These are phyloP conservation scores for Starmerella vitae DNA, from an alignment of 805 yeast species.

Conservation along the genomic window DNA sequence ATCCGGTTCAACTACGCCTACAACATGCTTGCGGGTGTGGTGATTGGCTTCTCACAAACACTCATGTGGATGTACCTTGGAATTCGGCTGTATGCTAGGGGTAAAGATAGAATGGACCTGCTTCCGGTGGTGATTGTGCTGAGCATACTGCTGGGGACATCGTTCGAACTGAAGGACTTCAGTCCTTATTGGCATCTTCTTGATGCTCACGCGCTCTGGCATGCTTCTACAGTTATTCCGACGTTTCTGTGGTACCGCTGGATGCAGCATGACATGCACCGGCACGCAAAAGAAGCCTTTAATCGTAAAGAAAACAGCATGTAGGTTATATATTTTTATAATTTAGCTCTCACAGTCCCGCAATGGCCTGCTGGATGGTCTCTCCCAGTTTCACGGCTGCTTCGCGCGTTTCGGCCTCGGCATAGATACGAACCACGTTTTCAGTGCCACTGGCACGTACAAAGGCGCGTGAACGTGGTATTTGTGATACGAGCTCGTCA, in stretches of 20 bases:
- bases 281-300: constrained; percentile 3
- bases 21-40: constrained; percentile 81
- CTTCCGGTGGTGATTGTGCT: constrained; percentile 41
- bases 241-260: constrained; percentile 57
- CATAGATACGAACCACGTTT: constrained; percentile 90
- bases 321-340: not conserved
- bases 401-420: constrained; percentile 55
- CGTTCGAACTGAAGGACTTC: constrained; percentile 84
- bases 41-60: constrained; percentile 67
- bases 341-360: constrained; percentile 3
- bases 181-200: constrained; percentile 53
- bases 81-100: constrained; percentile 21
- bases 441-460: constrained; percentile 97
- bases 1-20: constrained; percentile 82
- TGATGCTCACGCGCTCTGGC: constrained; percentile 95
- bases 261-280: constrained; percentile 26
- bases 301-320: constrained; percentile 1
- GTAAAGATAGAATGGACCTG: constrained; percentile 30
- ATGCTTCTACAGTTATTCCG: constrained; percentile 73
- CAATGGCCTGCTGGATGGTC: constrained; percentile 23
- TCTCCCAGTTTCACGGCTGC: constrained; percentile 36
- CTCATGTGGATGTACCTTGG: constrained; percentile 33
- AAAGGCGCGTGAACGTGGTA: constrained; percentile 61
- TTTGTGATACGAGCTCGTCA: constrained; percentile 47
- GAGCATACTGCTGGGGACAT: constrained; percentile 57